Conservation (phyloP, 176 grass and related monocot genomes). For the Alopecurus myosuroides region DNA sequence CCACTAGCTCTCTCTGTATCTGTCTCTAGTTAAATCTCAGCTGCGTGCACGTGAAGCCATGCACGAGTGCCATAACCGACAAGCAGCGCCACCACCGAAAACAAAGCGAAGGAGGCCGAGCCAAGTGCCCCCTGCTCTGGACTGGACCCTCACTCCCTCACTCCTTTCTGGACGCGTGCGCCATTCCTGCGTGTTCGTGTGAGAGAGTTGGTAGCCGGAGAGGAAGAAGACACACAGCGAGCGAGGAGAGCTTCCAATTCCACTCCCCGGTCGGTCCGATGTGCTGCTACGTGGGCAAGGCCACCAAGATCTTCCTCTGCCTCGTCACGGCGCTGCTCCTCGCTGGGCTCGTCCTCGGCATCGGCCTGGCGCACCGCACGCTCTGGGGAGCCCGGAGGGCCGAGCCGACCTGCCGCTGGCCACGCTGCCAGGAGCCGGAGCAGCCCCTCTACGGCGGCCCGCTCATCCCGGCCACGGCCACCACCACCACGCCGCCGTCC, state of each 20-base stretch:
- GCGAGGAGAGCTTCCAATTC: background rate
- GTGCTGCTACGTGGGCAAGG: constrained; percentile 90
- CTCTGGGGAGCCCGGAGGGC: constrained; percentile 42
- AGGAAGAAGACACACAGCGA: background rate
- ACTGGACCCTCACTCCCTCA: background rate
- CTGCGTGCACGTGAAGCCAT: constrained; percentile 63
- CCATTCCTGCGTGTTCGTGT: background rate
- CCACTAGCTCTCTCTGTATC: too few species aligned
- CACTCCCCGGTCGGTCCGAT: background rate
- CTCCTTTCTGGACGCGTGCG: background rate
- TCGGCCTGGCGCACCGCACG: constrained; percentile 47
- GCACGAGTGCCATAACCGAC: constrained; percentile 45
- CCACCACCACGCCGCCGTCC: constrained; percentile 14
- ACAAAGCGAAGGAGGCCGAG: constrained; percentile 32
- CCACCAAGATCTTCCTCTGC: constrained; percentile 92
- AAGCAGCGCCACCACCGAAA: constrained; percentile 38
- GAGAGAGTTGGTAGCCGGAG: constrained; percentile 1
- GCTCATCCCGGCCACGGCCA: constrained; percentile 44
- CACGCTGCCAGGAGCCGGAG: constrained; percentile 4
- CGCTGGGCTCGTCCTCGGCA: constrained; percentile 53
- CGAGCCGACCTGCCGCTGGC: constrained; percentile 41
- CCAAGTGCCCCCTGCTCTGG: background rate
- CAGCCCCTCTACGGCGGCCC: constrained; percentile 23
- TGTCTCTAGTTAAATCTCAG: background rate
- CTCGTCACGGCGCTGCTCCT: constrained; percentile 45